A percentile compares a stretch with the other conserved stretches of the same genome.
phyloP scores from a whole-genome alignment of 306 rosid genomes.

The Canavalia gladiata region DNA sequence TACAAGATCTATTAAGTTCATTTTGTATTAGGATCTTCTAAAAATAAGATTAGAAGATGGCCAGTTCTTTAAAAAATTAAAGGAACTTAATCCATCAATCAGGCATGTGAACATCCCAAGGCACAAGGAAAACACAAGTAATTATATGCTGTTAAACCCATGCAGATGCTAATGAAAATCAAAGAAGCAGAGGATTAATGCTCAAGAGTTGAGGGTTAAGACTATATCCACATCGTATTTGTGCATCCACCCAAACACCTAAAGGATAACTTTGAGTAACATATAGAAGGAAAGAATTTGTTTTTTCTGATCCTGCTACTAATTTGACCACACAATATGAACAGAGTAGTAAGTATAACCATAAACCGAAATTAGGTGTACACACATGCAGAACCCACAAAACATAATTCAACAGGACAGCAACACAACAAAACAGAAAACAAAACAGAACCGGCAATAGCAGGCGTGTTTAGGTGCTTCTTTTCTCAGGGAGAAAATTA shows the following conservation, averaged over 20 bases:
- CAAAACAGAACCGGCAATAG: not conserved
- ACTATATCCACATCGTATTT: not conserved
- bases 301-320: not conserved
- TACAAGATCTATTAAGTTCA: not conserved
- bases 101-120: not conserved
- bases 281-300: not conserved
- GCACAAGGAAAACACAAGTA: not conserved
- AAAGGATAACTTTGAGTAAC: not conserved
- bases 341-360: not conserved
- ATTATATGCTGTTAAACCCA: not conserved
- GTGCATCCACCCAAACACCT: not conserved
- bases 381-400: not conserved
- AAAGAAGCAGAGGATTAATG: not conserved
- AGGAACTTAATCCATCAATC: not conserved
- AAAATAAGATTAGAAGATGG: not conserved
- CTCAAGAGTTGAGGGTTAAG: not conserved
- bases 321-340: constrained; percentile 1
- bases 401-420: not conserved
- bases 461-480: not conserved
- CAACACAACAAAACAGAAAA: not conserved
- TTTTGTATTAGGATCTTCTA: not conserved
- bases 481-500: not conserved
- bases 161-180: not conserved
- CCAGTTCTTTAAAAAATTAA: not conserved
- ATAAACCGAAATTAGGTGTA: not conserved